Percentiles rank a stretch among this genome's conserved stretches.
phyloP scores from a whole-genome alignment of 2,329 filamentous ascomycete genomes.

The Pseudogymnoascus sp. region DNA sequence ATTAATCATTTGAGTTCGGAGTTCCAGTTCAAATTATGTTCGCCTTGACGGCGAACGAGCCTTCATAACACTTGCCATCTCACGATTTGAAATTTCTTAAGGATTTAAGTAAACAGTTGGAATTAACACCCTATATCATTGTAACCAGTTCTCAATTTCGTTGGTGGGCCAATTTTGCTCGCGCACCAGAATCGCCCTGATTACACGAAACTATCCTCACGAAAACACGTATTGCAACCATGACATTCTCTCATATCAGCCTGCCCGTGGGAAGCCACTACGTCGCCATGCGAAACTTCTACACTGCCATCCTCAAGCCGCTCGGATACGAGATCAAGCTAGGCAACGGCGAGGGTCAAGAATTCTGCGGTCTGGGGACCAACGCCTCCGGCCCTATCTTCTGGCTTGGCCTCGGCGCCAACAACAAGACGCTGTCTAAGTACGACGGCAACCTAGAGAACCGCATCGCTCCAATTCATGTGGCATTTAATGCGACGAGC shows the following conservation, averaged over 20 bases:
- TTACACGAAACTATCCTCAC: conserved; percentile 33
- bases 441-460: conserved; percentile 3
- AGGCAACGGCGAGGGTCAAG: conserved; percentile 12
- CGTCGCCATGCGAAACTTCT: conserved; percentile 19
- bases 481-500: conserved; percentile 16
- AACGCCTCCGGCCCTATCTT: conserved; percentile 14
- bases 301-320: conserved; percentile 16
- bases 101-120: background rate
- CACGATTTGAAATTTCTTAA: too few relatives aligned
- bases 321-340: conserved; percentile 17
- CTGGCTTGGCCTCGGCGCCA: conserved; percentile 17
- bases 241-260: conserved; percentile 17
- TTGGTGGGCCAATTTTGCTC: background rate
- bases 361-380: conserved; percentile 12
- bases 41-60: background rate
- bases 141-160: background rate
- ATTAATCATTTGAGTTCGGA: background rate
- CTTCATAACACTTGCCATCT: background rate
- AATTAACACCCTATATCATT: background rate
- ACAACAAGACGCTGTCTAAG: conserved; percentile 5
- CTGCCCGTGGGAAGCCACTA: conserved; percentile 16
- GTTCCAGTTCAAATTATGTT: background rate
- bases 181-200: conserved; percentile 24
- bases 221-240: conserved; percentile 10
- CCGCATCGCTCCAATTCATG: conserved; percentile 11